These are phyloP conservation scores for Colletotrichum limetticola DNA, from an alignment of 2,329 filamentous ascomycete species.

Conservation along the genomic window DNA sequence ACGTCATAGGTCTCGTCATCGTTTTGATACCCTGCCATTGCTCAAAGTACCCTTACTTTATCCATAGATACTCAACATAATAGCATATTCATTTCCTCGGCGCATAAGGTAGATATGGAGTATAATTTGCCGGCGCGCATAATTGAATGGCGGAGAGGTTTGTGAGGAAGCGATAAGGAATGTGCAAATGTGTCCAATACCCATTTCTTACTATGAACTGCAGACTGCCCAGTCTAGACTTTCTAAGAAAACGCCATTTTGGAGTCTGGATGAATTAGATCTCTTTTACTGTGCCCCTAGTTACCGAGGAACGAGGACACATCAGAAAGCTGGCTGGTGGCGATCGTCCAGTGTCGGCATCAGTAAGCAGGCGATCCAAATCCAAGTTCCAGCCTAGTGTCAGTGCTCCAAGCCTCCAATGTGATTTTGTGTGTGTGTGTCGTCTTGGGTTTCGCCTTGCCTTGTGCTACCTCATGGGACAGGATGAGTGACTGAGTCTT, in stretches of 20 bases:
- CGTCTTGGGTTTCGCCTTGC: conserved; percentile 11
- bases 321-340: not conserved
- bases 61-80: not conserved
- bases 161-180: not conserved
- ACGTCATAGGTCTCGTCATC: conserved; percentile 8
- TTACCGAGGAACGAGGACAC: not conserved
- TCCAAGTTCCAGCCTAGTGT: not conserved
- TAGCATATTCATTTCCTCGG: not conserved
- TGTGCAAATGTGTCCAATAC: not conserved
- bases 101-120: too few species aligned
- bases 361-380: not conserved
- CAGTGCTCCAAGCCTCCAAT: not conserved
- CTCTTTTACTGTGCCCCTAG: too few species aligned
- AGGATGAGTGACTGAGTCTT: too few species aligned
- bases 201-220: not conserved
- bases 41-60: not conserved
- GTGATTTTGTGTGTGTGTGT: not conserved
- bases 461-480: not conserved
- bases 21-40: not conserved
- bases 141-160: not conserved
- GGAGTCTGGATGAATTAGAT: not conserved
- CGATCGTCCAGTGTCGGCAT: conserved; percentile 3
- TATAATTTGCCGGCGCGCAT: not conserved
- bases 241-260: not conserved
- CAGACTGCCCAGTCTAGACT: too few species aligned